Conservation (phyloP, 2,329 filamentous ascomycete genomes). For the Ophiostoma quercus region DNA sequence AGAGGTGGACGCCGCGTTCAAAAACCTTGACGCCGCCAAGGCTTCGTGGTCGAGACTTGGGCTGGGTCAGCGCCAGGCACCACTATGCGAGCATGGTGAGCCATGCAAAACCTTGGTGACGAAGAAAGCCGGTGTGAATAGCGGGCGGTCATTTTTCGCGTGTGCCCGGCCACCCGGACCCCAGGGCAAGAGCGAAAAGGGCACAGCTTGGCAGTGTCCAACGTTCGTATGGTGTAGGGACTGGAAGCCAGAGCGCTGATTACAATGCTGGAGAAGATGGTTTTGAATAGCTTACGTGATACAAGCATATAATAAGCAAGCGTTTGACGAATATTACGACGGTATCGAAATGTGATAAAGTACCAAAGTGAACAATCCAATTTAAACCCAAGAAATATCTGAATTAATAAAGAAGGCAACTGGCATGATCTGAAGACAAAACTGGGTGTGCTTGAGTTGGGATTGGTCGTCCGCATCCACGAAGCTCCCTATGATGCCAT, state of each 20-base stretch:
- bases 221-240: conserved; percentile 73
- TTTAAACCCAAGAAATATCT: neutral
- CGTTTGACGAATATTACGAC: neutral
- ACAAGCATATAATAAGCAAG: no score
- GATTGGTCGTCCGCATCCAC: neutral
- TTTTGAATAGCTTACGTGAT: no score
- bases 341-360: conserved; percentile 58
- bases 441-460: neutral
- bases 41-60: conserved; percentile 79
- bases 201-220: conserved; percentile 78
- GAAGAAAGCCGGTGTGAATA: conserved; percentile 85
- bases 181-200: conserved; percentile 75
- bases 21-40: conserved; percentile 67
- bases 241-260: conserved; percentile 40
- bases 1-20: conserved; percentile 57
- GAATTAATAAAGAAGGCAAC: neutral
- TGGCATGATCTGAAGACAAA: neutral
- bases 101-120: conserved; percentile 78
- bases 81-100: conserved; percentile 82
- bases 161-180: conserved; percentile 72
- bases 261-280: neutral
- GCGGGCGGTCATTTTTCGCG: conserved; percentile 60
- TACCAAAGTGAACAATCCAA: conserved; percentile 42
- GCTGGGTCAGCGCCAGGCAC: conserved; percentile 56
- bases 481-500: neutral